A percentile compares a stretch with the other conserved stretches of the same genome.
phyloP scores from a whole-genome alignment of 1,139 yeast species.

The Nadsonia starkeyi-henricii region DNA sequence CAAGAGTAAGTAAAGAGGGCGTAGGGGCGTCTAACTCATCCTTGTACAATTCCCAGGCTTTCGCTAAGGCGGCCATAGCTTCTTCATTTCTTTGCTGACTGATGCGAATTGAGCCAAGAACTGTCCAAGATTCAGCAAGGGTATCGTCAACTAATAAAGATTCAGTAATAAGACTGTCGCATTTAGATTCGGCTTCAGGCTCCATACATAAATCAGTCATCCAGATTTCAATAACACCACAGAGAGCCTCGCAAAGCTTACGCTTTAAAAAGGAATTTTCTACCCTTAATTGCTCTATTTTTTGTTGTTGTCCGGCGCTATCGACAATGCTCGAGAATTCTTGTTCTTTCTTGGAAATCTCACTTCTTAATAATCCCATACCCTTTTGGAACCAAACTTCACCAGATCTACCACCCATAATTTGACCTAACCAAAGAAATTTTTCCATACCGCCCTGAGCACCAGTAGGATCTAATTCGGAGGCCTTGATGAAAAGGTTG shows the following conservation, averaged over 20 bases:
- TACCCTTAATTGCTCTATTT: constrained; percentile 11
- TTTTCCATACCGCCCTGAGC: constrained; percentile 53
- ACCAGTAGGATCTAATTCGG: constrained; percentile 59
- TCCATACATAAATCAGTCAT: constrained; percentile 98
- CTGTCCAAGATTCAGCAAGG: constrained; percentile 71
- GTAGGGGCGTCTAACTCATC: constrained; percentile 36
- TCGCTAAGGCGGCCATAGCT: constrained; percentile 53
- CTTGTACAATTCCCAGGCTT: constrained; percentile 61
- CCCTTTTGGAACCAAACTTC: constrained; percentile 53
- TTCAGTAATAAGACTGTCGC: constrained; percentile 57
- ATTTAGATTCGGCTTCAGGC: constrained; percentile 66
- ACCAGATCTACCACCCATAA: constrained; percentile 74
- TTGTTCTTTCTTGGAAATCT: constrained; percentile 23
- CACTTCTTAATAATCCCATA: constrained; percentile 34
- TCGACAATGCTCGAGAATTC: constrained; percentile 14
- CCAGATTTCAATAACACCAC: constrained; percentile 90
- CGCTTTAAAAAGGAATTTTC: constrained; percentile 24
- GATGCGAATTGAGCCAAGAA: constrained; percentile 76
- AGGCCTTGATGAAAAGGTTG: constrained; percentile 44
- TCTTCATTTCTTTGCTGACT: constrained; percentile 71
- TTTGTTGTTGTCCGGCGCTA: constrained; percentile 18
- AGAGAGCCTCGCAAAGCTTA: constrained; percentile 58
- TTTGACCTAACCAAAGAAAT: constrained; percentile 81
- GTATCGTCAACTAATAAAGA: constrained; percentile 46
- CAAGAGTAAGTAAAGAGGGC: constrained; percentile 53